These are phyloP conservation scores for Gossypium sturtianum DNA, from an alignment of 345 rosid genomes.

Conservation along the genomic window DNA sequence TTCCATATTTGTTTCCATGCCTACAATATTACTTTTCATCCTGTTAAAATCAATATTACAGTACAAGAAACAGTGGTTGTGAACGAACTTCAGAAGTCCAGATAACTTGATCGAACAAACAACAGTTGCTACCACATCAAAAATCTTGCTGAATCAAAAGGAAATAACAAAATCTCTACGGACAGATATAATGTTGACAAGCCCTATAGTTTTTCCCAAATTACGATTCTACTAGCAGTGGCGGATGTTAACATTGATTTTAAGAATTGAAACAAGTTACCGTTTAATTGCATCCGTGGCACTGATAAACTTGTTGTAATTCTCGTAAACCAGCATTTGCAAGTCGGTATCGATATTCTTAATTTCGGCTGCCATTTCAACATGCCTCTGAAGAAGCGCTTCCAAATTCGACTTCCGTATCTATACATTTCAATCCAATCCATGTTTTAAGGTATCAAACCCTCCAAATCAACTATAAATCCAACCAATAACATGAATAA, in stretches of 20 bases:
- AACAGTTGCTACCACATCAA: background rate
- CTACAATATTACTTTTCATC: conserved; percentile 95
- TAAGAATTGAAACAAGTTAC: conserved; percentile 28
- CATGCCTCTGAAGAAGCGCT: conserved; percentile 84
- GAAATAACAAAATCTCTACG: background rate
- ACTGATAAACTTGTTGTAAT: conserved; percentile 92
- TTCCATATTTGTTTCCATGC: conserved; percentile 96
- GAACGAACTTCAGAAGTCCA: background rate
- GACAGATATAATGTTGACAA: background rate
- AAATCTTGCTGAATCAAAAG: background rate
- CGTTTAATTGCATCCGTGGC: conserved; percentile 97
- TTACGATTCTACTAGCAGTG: background rate
- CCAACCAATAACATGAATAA: background rate
- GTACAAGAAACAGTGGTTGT: background rate
- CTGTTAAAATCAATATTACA: conserved; percentile 36
- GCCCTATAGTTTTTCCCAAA: background rate
- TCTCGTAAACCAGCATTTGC: conserved; percentile 96
- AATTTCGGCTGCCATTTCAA: conserved; percentile 95
- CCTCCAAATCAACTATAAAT: background rate
- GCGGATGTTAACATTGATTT: background rate
- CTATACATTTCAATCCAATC: conserved; percentile 32
- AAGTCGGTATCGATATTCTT: conserved; percentile 96
- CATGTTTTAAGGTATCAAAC: background rate
- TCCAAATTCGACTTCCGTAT: conserved; percentile 76
- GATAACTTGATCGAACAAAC: background rate